Evolutionary conservation across 2,329 filamentous ascomycete species (phyloP), one percentile per base, ranked within the genome.

Genomic region (Plectosphaerella plurivora): DNA sequence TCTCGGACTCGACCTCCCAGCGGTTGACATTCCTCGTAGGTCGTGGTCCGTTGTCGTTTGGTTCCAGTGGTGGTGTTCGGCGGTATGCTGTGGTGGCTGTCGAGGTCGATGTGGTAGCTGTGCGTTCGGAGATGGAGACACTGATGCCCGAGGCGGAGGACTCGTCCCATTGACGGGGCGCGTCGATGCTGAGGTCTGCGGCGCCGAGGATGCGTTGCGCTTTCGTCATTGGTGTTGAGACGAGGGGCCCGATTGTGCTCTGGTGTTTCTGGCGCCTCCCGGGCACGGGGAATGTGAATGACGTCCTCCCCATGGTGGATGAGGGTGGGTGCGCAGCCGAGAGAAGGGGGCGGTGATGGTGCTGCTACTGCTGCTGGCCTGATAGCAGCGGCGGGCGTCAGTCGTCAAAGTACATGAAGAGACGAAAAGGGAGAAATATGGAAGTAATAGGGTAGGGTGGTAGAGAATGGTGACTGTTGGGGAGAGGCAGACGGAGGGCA

Each of bases 181-280:
- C 63, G 55, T 76, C 73, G 54, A 73, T 66, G 57, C 66, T 75
- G 59, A 77, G 66, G 6, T 73, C 71, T 24, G 71, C 68, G 5
- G 72, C 72, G 22, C 77, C 78, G 39, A 81, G 62, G 15, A 81
- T 70, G 58, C 73, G 76, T 57, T 79, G 76, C 1, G 74, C 77
- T 60, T 81, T 81, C 53, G 73, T 77, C 58, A 76, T 66, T 3
- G 72, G 69, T 36, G 67, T 66, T n/a, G 66, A 61, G 9, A 65
- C 59, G 15, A 60, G 61, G 28, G 60, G 61, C 24, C 60, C 60
- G 36, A 59, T 63, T 58, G n/a, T 44, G 47, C n/a, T 25, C 12
- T 52, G 48, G 36, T 67, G 66, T 61, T 76, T 80, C 53, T 68
- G 62, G 53, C 66, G 73, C 55, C 76, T 74, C 50, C 76, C 71